phyloP scores from a whole-genome alignment of 331 rosid species.

The Arachis monticola region DNA sequence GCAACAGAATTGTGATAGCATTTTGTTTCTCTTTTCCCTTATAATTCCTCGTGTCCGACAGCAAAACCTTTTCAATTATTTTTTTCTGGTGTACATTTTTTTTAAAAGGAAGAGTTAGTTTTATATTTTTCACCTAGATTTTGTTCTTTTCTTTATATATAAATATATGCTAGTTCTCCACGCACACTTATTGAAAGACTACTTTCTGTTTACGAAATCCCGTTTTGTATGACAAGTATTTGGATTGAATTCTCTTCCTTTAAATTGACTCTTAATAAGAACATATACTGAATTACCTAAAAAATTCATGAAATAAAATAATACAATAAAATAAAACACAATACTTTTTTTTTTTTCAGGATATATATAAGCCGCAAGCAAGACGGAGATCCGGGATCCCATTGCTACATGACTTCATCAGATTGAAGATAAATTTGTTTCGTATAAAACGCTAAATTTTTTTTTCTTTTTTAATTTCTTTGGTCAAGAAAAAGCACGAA shows the following conservation, averaged over 20 bases:
- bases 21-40: constrained; percentile 2
- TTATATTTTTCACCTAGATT: constrained; percentile 12
- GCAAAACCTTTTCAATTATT: constrained; percentile 23
- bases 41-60: constrained; percentile 37
- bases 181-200: constrained; percentile 8
- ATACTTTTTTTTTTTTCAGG: not conserved
- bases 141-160: constrained; percentile 21
- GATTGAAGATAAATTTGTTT: not conserved
- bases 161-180: not conserved
- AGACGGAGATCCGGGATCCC: not conserved
- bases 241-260: constrained; percentile 16
- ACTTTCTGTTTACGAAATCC: constrained; percentile 36
- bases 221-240: constrained; percentile 28
- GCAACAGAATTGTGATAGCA: not conserved
- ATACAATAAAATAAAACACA: not conserved
- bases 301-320: not conserved
- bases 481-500: too few relatives aligned
- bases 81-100: constrained; percentile 12
- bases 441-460: not conserved
- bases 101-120: constrained; percentile 6
- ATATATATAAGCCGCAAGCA: not conserved
- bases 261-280: constrained; percentile 2
- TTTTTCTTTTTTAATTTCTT: too few relatives aligned
- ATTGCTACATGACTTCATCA: not conserved
- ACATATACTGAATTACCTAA: not conserved